Base-by-base conservation (phyloP, 306 rosid genomes). In the Corylus americana region DNA sequence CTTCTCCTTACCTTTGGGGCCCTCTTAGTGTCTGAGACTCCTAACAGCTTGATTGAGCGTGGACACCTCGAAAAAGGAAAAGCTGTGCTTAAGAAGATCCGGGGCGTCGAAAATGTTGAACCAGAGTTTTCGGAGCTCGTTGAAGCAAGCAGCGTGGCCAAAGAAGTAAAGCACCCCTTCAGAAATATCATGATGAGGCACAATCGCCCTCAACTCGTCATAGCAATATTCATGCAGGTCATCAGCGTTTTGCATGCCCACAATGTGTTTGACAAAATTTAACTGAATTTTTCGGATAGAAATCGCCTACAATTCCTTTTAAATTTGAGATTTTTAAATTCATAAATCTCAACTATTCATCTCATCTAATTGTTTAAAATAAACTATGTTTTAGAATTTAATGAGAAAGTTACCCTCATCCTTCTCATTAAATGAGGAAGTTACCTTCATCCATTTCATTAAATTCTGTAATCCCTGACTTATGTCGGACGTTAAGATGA, bases 11-110 rank as follows among this genome's bases (percentile, higher is more conserved):
- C 97, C 0, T 0, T 91, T 25, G 98, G 98, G 1, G 92, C 97
- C 14, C 80, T 86, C 20, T 14, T 94, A 20, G 97, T 92, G 55
- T 93, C 89, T 51, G 98, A 94, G 77, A 94, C 98, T 8, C 98
- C 98, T 0, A 94, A 92, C 74, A 87, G 90, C 73, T 79, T 92
- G 47, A 84, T 92, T 9, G 83, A 86, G 68, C 89, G 90, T 0
- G 94, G 97, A 7, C 49, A 5, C 0, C 77, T 83, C 8, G 93
- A 84, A 0, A 31, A 89, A 76, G 94, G 93, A 22, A 89, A 83
- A 57, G 16, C 18, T 0, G 92, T 80, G 39, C 82, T 90, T 3
- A 90, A 16, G 74, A 92, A 22, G 82, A 92, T 92, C 7, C 81
- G 93, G 3, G 94, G 93, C 1, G 75, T 87, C 0, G 85, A 85